Evolutionary conservation across 192 early-diverging fungal species (phyloP).

Genomic region (Martensiomyces pterosporus): DNA sequence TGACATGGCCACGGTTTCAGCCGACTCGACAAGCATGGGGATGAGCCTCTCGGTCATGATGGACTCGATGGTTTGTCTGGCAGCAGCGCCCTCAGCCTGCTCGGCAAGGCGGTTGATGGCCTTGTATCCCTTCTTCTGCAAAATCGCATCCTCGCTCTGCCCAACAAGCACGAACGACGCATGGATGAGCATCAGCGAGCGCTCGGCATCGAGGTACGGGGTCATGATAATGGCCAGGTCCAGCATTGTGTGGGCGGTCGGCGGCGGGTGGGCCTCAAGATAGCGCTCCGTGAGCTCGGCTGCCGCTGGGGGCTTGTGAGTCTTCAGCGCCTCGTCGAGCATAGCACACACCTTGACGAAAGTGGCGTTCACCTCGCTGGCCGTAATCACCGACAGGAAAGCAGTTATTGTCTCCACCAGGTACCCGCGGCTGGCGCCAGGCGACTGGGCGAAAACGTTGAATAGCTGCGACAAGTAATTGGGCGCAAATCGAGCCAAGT

Average conservation of each 20-base stretch:
- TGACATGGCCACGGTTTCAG: conserved; percentile 58
- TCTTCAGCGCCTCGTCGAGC: conserved; percentile 57
- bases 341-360: conserved; percentile 61
- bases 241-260: conserved; percentile 81
- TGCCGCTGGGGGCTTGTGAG: conserved; percentile 49
- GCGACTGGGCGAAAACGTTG: conserved; percentile 69
- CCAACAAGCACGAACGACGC: conserved; percentile 41
- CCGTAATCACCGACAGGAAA: conserved; percentile 59
- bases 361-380: conserved; percentile 58
- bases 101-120: conserved; percentile 55
- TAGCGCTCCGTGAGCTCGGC: conserved; percentile 51
- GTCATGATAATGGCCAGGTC: conserved; percentile 77
- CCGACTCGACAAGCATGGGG: conserved; percentile 72
- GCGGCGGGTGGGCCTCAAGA: conserved; percentile 54
- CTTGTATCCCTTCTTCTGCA: conserved; percentile 98
- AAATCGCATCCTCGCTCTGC: conserved; percentile 63
- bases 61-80: conserved; percentile 25
- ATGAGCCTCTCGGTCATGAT: conserved; percentile 61
- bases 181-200: conserved; percentile 56
- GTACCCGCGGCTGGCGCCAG: conserved; percentile 61
- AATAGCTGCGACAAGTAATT: conserved; percentile 74
- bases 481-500: conserved; percentile 62
- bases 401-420: conserved; percentile 65
- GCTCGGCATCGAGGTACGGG: conserved; percentile 67
- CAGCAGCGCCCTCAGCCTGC: conserved; percentile 26